Evolutionary conservation across 2,329 filamentous ascomycete species (phyloP).

Genomic region (Venturia oleaginea): DNA sequence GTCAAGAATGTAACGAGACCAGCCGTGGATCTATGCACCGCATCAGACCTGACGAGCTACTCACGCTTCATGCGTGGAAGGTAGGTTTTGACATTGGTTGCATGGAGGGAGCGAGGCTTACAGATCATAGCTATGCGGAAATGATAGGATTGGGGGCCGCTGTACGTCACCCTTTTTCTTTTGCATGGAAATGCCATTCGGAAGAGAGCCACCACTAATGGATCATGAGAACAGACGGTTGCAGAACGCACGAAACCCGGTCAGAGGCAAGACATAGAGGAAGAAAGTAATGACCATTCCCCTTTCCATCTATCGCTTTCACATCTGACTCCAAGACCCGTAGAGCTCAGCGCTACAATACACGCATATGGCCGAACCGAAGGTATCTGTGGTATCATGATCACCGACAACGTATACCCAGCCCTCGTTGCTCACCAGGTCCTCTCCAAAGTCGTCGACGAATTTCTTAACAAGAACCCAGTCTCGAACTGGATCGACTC

Average conservation of each 20-base stretch:
- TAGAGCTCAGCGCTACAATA: conserved; percentile 50
- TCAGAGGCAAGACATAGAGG: conserved; percentile 75
- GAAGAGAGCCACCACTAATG: not conserved
- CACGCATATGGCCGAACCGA: conserved; percentile 38
- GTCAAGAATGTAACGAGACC: conserved; percentile 72
- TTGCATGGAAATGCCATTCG: not conserved
- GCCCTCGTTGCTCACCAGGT: conserved; percentile 77
- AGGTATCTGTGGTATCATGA: conserved; percentile 39
- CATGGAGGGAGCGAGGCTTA: not conserved
- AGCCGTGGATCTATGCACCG: conserved; percentile 64
- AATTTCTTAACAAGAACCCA: conserved; percentile 72
- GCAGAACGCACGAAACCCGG: conserved; percentile 77
- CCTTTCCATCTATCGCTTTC: not conserved
- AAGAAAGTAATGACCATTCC: conserved; percentile 49
- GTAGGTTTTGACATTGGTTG: conserved; percentile 33
- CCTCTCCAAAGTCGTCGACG: conserved; percentile 77
- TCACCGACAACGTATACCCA: conserved; percentile 43
- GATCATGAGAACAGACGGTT: conserved; percentile 8
- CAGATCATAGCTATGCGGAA: not conserved
- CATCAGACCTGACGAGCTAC: conserved; percentile 69
- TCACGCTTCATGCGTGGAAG: conserved; percentile 69
- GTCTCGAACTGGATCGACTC: conserved; percentile 54
- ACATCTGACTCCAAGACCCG: not conserved
- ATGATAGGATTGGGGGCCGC: not conserved
- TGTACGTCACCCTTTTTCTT: not conserved